A percentile compares a stretch with the other conserved stretches of the same genome.
phyloP scores from a whole-genome alignment of 352 stramenopile genomes.

The Peronospora farinosa region DNA sequence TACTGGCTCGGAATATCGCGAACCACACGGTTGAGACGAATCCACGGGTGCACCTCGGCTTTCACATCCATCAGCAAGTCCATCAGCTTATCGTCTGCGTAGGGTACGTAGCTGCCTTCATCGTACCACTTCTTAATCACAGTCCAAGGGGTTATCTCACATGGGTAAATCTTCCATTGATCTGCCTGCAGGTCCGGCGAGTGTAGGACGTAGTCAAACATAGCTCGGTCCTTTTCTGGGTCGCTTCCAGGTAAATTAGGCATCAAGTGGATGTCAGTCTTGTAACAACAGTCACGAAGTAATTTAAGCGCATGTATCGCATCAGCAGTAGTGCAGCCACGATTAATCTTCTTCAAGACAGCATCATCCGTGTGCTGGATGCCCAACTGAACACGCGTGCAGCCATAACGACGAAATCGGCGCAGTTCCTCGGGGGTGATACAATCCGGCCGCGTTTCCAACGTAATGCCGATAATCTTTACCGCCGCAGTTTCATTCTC shows the following conservation, averaged over 20 bases:
- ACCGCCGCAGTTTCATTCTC: slow-evolving; percentile 79
- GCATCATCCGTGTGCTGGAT: slow-evolving; percentile 90
- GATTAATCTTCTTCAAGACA: slow-evolving; percentile 89
- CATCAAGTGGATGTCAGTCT: slow-evolving; percentile 92
- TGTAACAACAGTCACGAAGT: slow-evolving; percentile 91
- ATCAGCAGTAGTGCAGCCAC: slow-evolving; percentile 73
- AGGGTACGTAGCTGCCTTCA: slow-evolving; percentile 83
- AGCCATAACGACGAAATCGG: slow-evolving; percentile 76
- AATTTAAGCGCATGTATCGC: slow-evolving; percentile 70
- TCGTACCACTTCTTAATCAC: slow-evolving; percentile 90
- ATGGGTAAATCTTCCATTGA: slow-evolving; percentile 94
- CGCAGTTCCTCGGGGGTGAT: slow-evolving; percentile 86
- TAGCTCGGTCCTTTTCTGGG: slow-evolving; percentile 73
- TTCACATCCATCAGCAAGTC: slow-evolving; percentile 88
- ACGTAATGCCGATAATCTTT: slow-evolving; percentile 89
- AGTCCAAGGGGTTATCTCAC: slow-evolving; percentile 88
- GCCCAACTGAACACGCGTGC: slow-evolving; percentile 85
- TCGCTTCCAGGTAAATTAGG: slow-evolving; percentile 86
- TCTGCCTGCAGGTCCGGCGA: slow-evolving; percentile 88
- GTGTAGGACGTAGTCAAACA: slow-evolving; percentile 89
- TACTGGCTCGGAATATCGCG: slow-evolving; percentile 92
- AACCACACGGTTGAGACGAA: slow-evolving; percentile 90
- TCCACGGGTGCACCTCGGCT: slow-evolving; percentile 89
- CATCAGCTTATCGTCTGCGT: slow-evolving; percentile 83
- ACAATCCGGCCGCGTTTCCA: slow-evolving; percentile 88